Base-by-base conservation (phyloP, 2,329 filamentous ascomycete genomes). In the Pyrenophora seminiperda region DNA sequence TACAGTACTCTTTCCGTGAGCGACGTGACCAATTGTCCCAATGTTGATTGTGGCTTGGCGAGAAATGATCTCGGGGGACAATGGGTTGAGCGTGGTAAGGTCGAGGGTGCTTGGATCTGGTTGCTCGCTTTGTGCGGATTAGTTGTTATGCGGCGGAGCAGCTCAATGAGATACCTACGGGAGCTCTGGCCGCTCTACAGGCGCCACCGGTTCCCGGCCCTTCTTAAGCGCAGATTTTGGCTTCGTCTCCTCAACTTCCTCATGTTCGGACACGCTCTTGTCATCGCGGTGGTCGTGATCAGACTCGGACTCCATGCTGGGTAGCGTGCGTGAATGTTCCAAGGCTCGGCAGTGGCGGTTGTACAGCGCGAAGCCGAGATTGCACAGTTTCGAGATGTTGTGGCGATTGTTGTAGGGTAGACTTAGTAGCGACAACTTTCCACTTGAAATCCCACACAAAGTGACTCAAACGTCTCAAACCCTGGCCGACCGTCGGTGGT, bases 1-100 rank as follows among this genome's bases (percentile, higher is more conserved):
- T 41, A 99, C 94, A 17, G 94, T 99, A 55, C 91, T 96, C 77
- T 97, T 97, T 73, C 93, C 93, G 88, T 97, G 93, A 72, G 94
- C 94, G 82, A 97, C 93, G 76, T 97, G 94, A 48, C 93, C 93
- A 76, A 99, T 97, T 55, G 94, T 97, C 61, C 93, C 94, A 67
- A 97, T 97, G 79, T 97, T 97, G 82, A 97, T 97, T 48, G 94
- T 99, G 47, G 94, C 94, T 83, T 99, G 94, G 69, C 94, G 85
- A 55, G 91, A 91, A 72, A 99, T 99, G 73, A 99, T 97, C 75
- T 97, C 93, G 62, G 92, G 91, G 13, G 93, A 95, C 66, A 97
- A 81, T 50, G 94, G 93, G 61, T 83, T 90, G 66, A 99, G 81
- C 44, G 78, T 84, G 61, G 84, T 83, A 68, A 97, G 83, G 70